These are phyloP conservation scores for Ustilago cynodontis DNA, from an alignment of 1,284 basidiomycete species.

Conservation along the genomic window DNA sequence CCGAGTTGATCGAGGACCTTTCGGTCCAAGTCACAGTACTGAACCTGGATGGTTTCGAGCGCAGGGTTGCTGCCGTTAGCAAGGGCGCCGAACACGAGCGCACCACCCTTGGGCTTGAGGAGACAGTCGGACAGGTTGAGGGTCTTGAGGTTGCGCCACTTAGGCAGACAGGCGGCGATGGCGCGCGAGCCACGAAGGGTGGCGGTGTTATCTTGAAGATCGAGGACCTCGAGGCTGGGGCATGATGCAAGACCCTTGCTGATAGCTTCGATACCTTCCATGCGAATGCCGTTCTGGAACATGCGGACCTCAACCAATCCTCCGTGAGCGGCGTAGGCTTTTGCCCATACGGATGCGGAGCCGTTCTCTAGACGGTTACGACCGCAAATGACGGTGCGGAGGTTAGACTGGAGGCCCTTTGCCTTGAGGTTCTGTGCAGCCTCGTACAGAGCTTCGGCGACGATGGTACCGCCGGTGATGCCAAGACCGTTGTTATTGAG, in stretches of 20 bases:
- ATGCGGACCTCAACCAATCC: slow-evolving; percentile 84
- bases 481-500: slow-evolving; percentile 98
- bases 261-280: slow-evolving; percentile 88
- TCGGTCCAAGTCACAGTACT: slow-evolving; percentile 67
- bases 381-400: slow-evolving; percentile 89
- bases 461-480: slow-evolving; percentile 85
- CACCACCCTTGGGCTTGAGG: slow-evolving; percentile 75
- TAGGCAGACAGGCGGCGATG: slow-evolving; percentile 78
- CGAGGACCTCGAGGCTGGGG: slow-evolving; percentile 80
- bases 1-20: slow-evolving; percentile 58
- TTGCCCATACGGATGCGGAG: slow-evolving; percentile 84
- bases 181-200: slow-evolving; percentile 80
- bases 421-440: slow-evolving; percentile 80
- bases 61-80: slow-evolving; percentile 54
- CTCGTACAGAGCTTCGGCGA: slow-evolving; percentile 85
- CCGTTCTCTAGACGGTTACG: slow-evolving; percentile 95
- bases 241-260: slow-evolving; percentile 81
- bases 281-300: slow-evolving; percentile 97
- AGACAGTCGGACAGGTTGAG: slow-evolving; percentile 95
- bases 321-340: slow-evolving; percentile 87
- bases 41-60: slow-evolving; percentile 61
- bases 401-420: slow-evolving; percentile 78
- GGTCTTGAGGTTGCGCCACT: slow-evolving; percentile 79
- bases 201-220: slow-evolving; percentile 96
- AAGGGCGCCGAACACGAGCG: slow-evolving; percentile 58